Conservation (phyloP, 768 basidiomycete genomes). For the Termitomyces bulborhizus region DNA sequence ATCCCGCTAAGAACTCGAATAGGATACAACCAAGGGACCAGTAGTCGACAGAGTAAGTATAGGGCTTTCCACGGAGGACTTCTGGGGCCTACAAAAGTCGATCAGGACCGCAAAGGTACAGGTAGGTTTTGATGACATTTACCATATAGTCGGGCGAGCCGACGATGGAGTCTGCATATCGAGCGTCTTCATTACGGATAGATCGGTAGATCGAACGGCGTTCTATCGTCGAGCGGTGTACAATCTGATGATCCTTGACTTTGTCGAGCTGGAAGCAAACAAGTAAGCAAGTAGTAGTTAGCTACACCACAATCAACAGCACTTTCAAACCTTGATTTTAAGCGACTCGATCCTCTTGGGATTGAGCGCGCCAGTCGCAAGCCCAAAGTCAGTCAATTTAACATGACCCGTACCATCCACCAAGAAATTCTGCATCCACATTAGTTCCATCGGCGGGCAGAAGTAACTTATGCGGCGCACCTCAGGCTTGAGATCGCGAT, state of each 20-base stretch:
- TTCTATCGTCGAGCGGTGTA: conserved; percentile 90
- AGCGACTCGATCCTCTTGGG: conserved; percentile 92
- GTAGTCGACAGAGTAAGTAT: conserved; percentile 94
- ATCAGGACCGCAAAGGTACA: neutral
- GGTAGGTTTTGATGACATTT: neutral
- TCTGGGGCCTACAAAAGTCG: conserved; percentile 55
- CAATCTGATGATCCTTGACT: conserved; percentile 88
- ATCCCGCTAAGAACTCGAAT: conserved; percentile 95
- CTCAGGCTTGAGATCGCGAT: conserved; percentile 97
- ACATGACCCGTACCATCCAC: conserved; percentile 95
- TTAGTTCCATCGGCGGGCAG: neutral
- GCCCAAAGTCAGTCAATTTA: conserved; percentile 95
- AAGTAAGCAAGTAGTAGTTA: neutral
- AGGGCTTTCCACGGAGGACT: conserved; percentile 90
- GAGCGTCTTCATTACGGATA: conserved; percentile 82
- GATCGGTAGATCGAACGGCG: conserved; percentile 92
- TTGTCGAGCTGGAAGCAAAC: conserved; percentile 69
- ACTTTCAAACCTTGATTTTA: conserved; percentile 69
- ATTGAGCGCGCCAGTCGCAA: conserved; percentile 94
- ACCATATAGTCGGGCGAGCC: conserved; percentile 99
- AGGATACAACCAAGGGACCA: conserved; percentile 99
- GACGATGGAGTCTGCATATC: conserved; percentile 96
- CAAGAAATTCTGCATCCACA: conserved; percentile 74
- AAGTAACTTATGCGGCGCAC: conserved; percentile 32
- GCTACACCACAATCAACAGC: neutral